Conservation (phyloP, 805 yeast species). For the Blastobotrys peoriensis region DNA sequence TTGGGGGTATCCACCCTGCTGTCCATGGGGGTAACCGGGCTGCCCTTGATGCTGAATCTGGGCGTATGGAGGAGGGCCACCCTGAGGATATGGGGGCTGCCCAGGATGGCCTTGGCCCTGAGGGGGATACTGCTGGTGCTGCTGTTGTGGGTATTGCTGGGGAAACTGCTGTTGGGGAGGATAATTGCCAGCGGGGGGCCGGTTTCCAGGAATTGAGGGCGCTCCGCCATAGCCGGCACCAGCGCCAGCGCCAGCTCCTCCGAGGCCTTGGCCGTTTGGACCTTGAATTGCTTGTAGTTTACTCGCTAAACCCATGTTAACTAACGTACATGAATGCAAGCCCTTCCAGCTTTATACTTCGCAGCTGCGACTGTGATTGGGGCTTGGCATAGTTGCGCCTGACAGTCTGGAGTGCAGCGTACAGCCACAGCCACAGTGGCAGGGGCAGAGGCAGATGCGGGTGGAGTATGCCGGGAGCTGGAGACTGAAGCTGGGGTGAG, state of each 20-base stretch:
- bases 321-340: background rate
- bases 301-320: slow-evolving; percentile 27
- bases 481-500: too few relatives aligned
- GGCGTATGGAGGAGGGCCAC: slow-evolving; percentile 7
- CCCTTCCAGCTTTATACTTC: background rate
- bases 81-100: slow-evolving; percentile 9
- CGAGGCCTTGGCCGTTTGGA: background rate
- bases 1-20: slow-evolving; percentile 1
- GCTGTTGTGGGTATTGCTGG: slow-evolving; percentile 8
- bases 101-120: slow-evolving; percentile 10
- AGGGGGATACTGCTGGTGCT: slow-evolving; percentile 10
- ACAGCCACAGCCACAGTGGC: too few relatives aligned
- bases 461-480: too few relatives aligned
- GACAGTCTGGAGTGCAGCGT: background rate
- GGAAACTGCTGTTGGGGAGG: slow-evolving; percentile 15
- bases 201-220: slow-evolving; percentile 7
- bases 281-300: slow-evolving; percentile 22
- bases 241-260: slow-evolving; percentile 5
- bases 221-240: slow-evolving; percentile 8
- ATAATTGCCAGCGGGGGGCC: background rate
- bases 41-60: slow-evolving; percentile 14
- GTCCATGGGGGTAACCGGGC: slow-evolving; percentile 6
- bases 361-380: slow-evolving; percentile 1
- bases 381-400: background rate
- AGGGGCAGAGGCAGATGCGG: too few relatives aligned